A percentile compares a stretch with the other conserved stretches of the same genome.
Conservation (phyloP, 257 asterid species). For the Jaltomata sinuosa region DNA sequence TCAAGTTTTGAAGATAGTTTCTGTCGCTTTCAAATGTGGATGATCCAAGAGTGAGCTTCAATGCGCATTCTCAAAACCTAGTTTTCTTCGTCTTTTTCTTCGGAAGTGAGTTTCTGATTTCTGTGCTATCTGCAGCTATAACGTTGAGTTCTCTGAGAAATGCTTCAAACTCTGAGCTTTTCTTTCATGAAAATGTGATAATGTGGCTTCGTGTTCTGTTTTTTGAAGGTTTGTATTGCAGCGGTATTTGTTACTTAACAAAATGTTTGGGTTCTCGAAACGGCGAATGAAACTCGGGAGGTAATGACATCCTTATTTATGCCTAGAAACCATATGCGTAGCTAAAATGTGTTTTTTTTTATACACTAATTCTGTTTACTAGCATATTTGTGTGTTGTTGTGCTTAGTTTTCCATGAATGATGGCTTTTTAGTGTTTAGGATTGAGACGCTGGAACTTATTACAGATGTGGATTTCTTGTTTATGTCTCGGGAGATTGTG, state of each 20-base stretch:
- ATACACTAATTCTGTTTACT: neutral
- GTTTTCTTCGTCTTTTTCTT: neutral
- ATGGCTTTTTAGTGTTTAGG: neutral
- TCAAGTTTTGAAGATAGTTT: neutral
- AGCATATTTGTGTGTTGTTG: neutral
- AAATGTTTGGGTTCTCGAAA: conserved; percentile 84
- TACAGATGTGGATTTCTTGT: neutral
- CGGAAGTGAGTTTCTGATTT: neutral
- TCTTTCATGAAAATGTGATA: neutral
- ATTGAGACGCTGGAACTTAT: neutral
- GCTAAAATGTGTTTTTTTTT: neutral
- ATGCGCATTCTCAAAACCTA: neutral
- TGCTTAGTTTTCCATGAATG: neutral
- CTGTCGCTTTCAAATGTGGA: neutral
- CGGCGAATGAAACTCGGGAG: conserved; percentile 84
- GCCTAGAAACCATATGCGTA: neutral
- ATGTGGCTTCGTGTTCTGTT: neutral
- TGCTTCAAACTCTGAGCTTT: neutral
- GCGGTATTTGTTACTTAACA: conserved; percentile 8
- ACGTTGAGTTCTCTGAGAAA: too few species aligned
- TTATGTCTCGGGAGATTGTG: neutral
- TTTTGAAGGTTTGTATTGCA: conserved; percentile 11
- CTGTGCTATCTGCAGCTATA: too few species aligned
- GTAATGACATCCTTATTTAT: conserved; percentile 16
- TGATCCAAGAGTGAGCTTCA: neutral